phyloP scores from a whole-genome alignment of 164 flowering plant genomes.

The Magnolia kwangsiensis region DNA sequence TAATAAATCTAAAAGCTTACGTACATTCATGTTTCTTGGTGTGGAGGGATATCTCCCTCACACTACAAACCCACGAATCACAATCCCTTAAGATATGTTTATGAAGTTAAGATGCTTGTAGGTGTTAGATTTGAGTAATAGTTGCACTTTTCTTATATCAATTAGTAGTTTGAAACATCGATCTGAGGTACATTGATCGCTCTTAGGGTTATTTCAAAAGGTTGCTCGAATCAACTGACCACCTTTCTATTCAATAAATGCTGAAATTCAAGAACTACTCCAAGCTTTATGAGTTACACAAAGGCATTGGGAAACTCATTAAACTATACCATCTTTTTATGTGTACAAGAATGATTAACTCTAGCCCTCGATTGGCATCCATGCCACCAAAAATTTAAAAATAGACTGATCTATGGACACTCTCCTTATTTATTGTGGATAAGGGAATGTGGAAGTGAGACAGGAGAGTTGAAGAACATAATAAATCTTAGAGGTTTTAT shows the following conservation, averaged over 20 bases:
- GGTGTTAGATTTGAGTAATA: background rate
- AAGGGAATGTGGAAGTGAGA: background rate
- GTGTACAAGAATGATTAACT: background rate
- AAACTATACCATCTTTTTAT: background rate
- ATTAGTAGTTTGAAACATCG: constrained; percentile 3
- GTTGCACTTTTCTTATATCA: background rate
- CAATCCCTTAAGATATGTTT: background rate
- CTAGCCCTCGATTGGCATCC: too few species aligned
- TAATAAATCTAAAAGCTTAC: background rate
- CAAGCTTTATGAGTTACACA: background rate
- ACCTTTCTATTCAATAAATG: background rate
- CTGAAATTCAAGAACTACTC: background rate
- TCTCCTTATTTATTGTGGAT: constrained; percentile 10
- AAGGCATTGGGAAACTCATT: background rate
- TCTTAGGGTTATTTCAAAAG: background rate
- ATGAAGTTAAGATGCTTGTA: background rate
- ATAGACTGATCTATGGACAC: constrained; percentile 2
- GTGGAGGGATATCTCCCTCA: background rate
- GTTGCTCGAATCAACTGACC: background rate
- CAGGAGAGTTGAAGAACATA: constrained; percentile 7
- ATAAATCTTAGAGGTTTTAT: constrained; percentile 5
- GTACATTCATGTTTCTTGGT: background rate
- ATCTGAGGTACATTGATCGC: background rate
- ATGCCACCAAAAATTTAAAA: constrained; percentile 1
- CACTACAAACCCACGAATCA: too few species aligned